Evolutionary conservation across 2,329 filamentous ascomycete genomes (phyloP).

Genomic region (Atkinsonella hypoxylon): DNA sequence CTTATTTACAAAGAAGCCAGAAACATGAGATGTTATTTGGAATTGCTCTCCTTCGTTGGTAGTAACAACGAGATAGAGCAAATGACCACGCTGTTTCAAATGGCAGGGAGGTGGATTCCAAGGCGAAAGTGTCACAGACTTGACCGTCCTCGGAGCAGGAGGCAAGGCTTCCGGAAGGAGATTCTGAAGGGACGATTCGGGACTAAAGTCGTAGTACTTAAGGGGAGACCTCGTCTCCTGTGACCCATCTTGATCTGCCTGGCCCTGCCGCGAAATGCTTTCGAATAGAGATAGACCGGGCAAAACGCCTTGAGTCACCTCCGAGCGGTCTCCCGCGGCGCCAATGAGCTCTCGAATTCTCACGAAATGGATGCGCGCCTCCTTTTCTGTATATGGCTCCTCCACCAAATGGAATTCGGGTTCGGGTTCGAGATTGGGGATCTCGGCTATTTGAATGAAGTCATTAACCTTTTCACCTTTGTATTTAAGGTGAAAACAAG

Average conservation of each 20-base stretch:
- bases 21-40: slow-evolving; percentile 86
- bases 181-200: slow-evolving; percentile 52
- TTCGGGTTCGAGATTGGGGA: slow-evolving; percentile 63
- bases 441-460: slow-evolving; percentile 83
- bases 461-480: slow-evolving; percentile 86
- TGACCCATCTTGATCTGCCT: slow-evolving; percentile 21
- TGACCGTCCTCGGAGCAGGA: slow-evolving; percentile 76
- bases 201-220: slow-evolving; percentile 66
- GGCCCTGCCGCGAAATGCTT: slow-evolving; percentile 45
- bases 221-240: slow-evolving; percentile 29
- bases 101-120: slow-evolving; percentile 97
- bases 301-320: slow-evolving; percentile 73
- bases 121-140: slow-evolving; percentile 73
- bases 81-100: slow-evolving; percentile 79
- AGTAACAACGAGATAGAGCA: slow-evolving; percentile 79
- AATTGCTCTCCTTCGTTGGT: slow-evolving; percentile 92
- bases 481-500: slow-evolving; percentile 95
- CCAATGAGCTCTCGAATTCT: slow-evolving; percentile 87
- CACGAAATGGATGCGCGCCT: slow-evolving; percentile 88
- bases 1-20: slow-evolving; percentile 95
- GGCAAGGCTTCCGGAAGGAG: slow-evolving; percentile 58
- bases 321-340: slow-evolving; percentile 77
- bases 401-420: slow-evolving; percentile 75
- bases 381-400: slow-evolving; percentile 97
- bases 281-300: slow-evolving; percentile 84